Evolutionary conservation across 257 asterid genomes (phyloP), one percentile per base, ranked within the genome.

Genomic region (Ballota nigra): DNA sequence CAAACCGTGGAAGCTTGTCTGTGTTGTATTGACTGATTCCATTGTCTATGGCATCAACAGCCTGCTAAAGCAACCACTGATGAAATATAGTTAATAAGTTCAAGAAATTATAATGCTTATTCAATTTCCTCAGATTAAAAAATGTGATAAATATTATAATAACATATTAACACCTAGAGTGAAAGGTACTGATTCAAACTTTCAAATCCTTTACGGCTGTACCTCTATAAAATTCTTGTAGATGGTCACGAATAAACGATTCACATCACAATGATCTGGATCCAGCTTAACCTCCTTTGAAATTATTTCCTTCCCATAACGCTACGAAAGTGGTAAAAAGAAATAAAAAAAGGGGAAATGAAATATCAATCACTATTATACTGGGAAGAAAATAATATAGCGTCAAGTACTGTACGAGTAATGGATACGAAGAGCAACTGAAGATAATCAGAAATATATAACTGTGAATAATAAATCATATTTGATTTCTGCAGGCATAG

Each of bases 211-310:
- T 20, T 45, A 45, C 19, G 19, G 53, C 19, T n/a, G 18, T 66
- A 74, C 78, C 78, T 74, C 78, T 56, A 74, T 31, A 66, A 66
- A 74, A 65, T 74, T 63, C 71, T 72, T 72, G 57, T 72, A 63
- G 58, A 72, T 26, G 20, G 71, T 16, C 33, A 72, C 6, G 36
- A 41, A 74, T 66, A 74, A 66, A 36, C 67, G 68, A 24, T 74
- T 51, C 61, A 74, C 67, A 56, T 74, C 73, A 53, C 73, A 71
- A 66, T 74, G 78, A 29, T 66, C 78, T 41, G 73, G 45, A 31
- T 74, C 73, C 73, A 74, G 62, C 73, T 66, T 55, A 74, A 66
- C 63, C 73, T 66, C 78, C 55, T 66, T 66, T 0, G 69, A 57
- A 20, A 66, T 74, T 57, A 74, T 66, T 66, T 74, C 78, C 68